Conservation (phyloP, 352 stramenopile genomes). For the Saprolegnia parasitica region DNA sequence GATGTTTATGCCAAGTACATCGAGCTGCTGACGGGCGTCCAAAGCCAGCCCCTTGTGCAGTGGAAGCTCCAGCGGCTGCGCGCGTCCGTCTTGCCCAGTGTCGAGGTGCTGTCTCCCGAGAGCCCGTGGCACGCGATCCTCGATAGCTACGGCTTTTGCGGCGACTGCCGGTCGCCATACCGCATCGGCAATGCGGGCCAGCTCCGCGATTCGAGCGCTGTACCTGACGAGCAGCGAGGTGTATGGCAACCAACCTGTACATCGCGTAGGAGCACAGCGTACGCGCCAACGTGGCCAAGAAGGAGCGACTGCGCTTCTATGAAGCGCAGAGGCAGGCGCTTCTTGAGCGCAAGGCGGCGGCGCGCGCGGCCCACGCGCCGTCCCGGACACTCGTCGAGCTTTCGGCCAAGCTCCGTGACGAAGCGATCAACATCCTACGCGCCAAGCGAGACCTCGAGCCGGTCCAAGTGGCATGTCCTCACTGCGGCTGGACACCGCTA, state of each 20-base stretch:
- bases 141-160: constrained; percentile 6
- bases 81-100: neutral
- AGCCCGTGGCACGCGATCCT: constrained; percentile 19
- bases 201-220: neutral
- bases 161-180: neutral
- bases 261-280: neutral
- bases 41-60: neutral
- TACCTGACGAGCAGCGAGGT: neutral
- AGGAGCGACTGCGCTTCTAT: neutral
- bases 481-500: neutral
- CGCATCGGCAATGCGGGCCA: neutral
- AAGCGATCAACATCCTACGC: neutral
- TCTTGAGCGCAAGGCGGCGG: neutral
- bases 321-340: neutral
- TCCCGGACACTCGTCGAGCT: constrained; percentile 12
- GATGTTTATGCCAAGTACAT: neutral
- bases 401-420: neutral
- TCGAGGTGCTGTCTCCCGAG: constrained; percentile 3
- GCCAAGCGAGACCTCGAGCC: constrained; percentile 12
- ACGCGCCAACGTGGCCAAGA: neutral
- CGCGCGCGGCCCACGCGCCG: neutral
- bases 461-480: constrained; percentile 12
- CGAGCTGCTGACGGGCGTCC: neutral
- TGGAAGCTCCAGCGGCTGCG: neutral
- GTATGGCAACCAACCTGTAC: neutral